Evolutionary conservation across 257 asterid genomes (phyloP), one percentile per base, ranked within the genome.

Genomic region (Orobanche coerulescens): DNA sequence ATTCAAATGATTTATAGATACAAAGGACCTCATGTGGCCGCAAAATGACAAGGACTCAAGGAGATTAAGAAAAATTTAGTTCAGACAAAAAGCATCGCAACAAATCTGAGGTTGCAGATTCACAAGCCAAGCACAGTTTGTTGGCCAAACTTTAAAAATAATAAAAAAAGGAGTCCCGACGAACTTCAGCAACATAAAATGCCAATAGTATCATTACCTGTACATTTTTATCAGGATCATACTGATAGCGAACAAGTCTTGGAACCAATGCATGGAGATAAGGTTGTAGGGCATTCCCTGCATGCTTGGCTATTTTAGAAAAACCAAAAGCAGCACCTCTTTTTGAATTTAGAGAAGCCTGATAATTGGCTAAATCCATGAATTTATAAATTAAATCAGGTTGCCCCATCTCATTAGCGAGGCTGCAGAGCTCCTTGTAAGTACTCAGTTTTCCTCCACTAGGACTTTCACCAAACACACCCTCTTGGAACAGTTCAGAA

Each of bases 321-420:
- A 92, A 92, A 62, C 98, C 98, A 84, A 88, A 92, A 63, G 98
- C 98, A 43, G 94, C 98, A 63, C 97, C 98, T 74, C 98, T 78
- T 83, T 88, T 92, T 36, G 98, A 92, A 73, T 88, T 86, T 58
- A 92, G 80, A 61, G 98, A 88, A 62, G 97, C 85, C 71, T 88
- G 98, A 69, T 92, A 84, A 74, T 92, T 92, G 58, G 98, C 95
- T 64, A 92, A 81, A 77, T 92, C 97, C 98, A 92, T 92, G 78
- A 92, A 92, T 68, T 92, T 92, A 76, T 92, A 92, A 40, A 92
- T 86, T 71, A 92, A 78, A 76, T 92, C 98, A 1, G 98, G 98
- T 67, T 92, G 95, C 36, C 98, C 98, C 96, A 92, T 88, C 76
- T 92, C 98, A 63, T 88, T 92, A 56, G 98, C 98, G 13, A 92